A percentile compares a stretch with the other conserved stretches of the same genome.
Conservation (phyloP, 177 flowering plant genomes). For the Telopea speciosissima region DNA sequence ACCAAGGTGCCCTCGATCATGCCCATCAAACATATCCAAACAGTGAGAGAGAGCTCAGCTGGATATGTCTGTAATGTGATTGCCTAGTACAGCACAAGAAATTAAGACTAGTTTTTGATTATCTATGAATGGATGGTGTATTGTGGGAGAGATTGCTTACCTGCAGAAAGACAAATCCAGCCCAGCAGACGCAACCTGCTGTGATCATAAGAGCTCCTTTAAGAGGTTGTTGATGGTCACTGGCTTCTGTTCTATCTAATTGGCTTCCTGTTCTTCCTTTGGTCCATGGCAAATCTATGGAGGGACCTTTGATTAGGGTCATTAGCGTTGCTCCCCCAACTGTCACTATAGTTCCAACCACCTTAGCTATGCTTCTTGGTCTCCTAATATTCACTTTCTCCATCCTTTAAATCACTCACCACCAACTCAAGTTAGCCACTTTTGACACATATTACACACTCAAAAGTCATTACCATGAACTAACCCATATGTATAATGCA, state of each 20-base stretch:
- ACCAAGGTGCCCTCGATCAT: conserved; percentile 44
- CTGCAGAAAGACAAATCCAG: conserved; percentile 70
- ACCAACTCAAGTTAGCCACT: background rate
- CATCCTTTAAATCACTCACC: conserved; percentile 31
- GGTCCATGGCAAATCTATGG: conserved; percentile 33
- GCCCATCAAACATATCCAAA: conserved; percentile 66
- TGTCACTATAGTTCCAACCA: conserved; percentile 63
- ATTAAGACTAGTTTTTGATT: no score
- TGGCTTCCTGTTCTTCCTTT: conserved; percentile 15
- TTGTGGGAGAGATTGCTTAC: conserved; percentile 25
- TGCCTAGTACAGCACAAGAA: conserved; percentile 33
- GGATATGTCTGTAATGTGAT: conserved; percentile 65
- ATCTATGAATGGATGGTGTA: no score
- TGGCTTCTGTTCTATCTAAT: conserved; percentile 5
- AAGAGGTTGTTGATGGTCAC: conserved; percentile 37
- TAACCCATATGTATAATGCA: no score
- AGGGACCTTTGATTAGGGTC: conserved; percentile 84
- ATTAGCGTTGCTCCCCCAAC: conserved; percentile 73
- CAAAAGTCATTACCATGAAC: no score
- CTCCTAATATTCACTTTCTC: conserved; percentile 65
- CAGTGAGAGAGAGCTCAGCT: conserved; percentile 69
- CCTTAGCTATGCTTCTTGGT: conserved; percentile 55
- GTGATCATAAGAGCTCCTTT: conserved; percentile 56
- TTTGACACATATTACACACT: no score
- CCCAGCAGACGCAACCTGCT: conserved; percentile 49